Evolutionary conservation across 2,329 filamentous ascomycete genomes (phyloP).

Genomic region (Colletotrichum filicis): DNA sequence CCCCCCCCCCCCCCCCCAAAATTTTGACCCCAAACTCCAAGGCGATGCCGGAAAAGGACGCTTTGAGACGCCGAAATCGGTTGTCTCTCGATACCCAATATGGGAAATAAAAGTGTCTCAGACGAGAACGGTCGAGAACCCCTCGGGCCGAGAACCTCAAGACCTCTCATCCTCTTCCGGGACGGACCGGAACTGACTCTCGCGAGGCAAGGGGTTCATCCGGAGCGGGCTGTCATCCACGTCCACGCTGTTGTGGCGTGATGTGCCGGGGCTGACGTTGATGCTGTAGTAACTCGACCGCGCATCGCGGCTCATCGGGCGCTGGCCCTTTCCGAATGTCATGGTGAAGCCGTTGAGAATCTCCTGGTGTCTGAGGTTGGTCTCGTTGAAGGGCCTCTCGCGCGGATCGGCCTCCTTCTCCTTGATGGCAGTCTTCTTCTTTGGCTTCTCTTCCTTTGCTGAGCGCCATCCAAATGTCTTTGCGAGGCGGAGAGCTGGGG

Average conservation of each 20-base stretch:
- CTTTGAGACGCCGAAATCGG: not conserved
- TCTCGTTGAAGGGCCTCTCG: constrained; percentile 56
- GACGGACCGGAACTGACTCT: constrained; percentile 16
- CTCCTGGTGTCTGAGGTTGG: constrained; percentile 59
- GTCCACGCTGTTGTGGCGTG: constrained; percentile 49
- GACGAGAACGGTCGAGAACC: not conserved
- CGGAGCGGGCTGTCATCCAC: constrained; percentile 39
- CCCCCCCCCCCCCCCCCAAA: too few relatives aligned
- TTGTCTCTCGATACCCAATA: not conserved
- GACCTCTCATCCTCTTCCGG: constrained; percentile 27
- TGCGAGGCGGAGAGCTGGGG: constrained; percentile 30
- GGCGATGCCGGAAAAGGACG: constrained; percentile 12
- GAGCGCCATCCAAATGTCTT: constrained; percentile 36
- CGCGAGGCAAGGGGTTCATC: constrained; percentile 15
- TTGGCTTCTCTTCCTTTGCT: constrained; percentile 43
- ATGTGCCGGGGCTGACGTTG: constrained; percentile 56
- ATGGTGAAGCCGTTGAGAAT: constrained; percentile 57
- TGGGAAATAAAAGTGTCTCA: not conserved
- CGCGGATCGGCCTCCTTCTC: constrained; percentile 48
- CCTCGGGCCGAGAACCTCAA: not conserved
- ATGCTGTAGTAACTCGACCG: constrained; percentile 30
- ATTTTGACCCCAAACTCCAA: constrained; percentile 8
- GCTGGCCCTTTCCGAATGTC: constrained; percentile 50
- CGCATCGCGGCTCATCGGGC: constrained; percentile 15
- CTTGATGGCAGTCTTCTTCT: constrained; percentile 39